Base-by-base conservation (phyloP, 2,329 filamentous ascomycete genomes). In the Pyrenochaeta sp. region DNA sequence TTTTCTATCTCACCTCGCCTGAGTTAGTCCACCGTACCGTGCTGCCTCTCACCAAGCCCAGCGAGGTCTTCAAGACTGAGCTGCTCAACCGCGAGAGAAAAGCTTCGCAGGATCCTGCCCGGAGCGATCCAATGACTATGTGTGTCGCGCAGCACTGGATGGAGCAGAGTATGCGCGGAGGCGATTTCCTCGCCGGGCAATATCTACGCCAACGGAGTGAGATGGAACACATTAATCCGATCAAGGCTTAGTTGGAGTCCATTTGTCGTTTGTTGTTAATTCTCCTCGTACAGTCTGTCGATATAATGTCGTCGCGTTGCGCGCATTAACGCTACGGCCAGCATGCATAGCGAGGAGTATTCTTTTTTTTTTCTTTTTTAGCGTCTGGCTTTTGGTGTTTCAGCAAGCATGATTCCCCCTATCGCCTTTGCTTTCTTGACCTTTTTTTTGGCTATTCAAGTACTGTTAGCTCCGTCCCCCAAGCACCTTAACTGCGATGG, bases 71-170 rank as follows among this genome's bases (percentile, higher is more conserved):
- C 80, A 95, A 94, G 77, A 89, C 90, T 64, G 86, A 92, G 50
- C 87, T 95, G 64, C 91, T 96, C 83, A 90, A 90, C 53, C 74
- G 77, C 50, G 79, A 85, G 71, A 78, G 81, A 58, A 81, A 81
- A 59, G 84, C 72, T 4, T 63, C 84, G 35, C 80, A 84, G 47
- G 85, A 89, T 66, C 81, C 83, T 14, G 76, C 81, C 48, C 82
- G 91, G 62, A 92, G 88, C 54, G 92, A 97, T 73, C 91, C 91
- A 1, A 89, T 89, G 48, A 87, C 92, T 36, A 95, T 98, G 90
- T 97, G 93, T 68, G 86, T 97, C 51, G 94, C 94, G 9, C 88
- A 96, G 76, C 94, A 98, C 80, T 98, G 94, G 93, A 97, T 98
- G 92, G 91, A 94, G 78, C 82, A 91, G 61, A 92, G 91, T 32